phyloP scores from a whole-genome alignment of 768 basidiomycete species.

The Tulasnella sp. region DNA sequence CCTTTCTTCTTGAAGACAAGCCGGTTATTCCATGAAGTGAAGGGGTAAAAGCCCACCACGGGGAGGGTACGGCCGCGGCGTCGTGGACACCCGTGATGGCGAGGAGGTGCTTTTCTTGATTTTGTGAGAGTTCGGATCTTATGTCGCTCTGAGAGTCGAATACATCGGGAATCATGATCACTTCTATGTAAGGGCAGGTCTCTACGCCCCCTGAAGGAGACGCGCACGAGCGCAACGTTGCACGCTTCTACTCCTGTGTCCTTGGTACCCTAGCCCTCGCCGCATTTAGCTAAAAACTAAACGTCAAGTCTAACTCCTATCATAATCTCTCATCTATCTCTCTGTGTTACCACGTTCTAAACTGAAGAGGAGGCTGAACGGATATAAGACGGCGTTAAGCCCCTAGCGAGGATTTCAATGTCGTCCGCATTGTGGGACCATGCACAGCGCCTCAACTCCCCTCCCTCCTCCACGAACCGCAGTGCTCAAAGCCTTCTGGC shows the following conservation, averaged over 20 bases:
- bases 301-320: not conserved
- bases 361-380: not conserved
- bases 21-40: not conserved
- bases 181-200: not conserved
- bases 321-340: not conserved
- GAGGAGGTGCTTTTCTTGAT: no score
- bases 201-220: no score
- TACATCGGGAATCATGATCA: not conserved
- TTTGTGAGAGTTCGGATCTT: not conserved
- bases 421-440: not conserved
- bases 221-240: not conserved
- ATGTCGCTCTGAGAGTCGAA: not conserved
- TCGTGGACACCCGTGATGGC: not conserved
- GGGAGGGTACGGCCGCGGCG: not conserved
- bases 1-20: not conserved
- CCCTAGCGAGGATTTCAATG: not conserved
- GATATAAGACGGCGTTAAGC: conserved; percentile 3
- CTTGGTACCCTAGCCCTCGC: not conserved
- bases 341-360: not conserved
- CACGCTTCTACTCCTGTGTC: not conserved
- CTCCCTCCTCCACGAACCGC: not conserved
- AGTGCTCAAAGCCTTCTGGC: not conserved
- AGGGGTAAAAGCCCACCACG: not conserved
- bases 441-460: not conserved
- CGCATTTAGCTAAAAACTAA: not conserved